phyloP scores from a whole-genome alignment of 352 stramenopile genomes.

The Ophiocytium majus region DNA sequence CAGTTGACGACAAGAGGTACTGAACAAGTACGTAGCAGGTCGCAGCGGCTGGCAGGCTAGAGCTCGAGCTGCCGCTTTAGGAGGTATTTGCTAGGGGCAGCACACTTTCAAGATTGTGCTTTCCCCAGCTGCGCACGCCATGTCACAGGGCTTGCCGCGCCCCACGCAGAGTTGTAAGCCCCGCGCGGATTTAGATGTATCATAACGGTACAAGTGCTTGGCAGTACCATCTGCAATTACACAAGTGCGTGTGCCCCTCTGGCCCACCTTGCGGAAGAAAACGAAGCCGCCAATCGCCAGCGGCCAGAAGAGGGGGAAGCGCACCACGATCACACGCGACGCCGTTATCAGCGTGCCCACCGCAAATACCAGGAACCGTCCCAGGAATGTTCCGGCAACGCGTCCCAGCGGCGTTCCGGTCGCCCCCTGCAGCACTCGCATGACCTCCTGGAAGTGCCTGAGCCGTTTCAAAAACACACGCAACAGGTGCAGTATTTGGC shows the following conservation, averaged over 20 bases:
- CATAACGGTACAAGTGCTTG: not conserved
- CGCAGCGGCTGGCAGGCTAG: too few relatives aligned
- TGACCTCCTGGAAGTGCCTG: not conserved
- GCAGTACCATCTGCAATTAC: not conserved
- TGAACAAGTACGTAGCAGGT: too few relatives aligned
- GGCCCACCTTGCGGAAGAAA: slow-evolving; percentile 11
- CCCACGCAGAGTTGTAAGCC: not conserved
- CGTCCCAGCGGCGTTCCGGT: not conserved
- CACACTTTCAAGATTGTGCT: too few relatives aligned
- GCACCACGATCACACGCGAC: slow-evolving; percentile 10
- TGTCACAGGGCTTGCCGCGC: not conserved
- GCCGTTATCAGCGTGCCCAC: not conserved
- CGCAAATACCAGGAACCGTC: not conserved
- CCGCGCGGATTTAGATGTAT: too few relatives aligned
- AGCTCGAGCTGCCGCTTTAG: too few relatives aligned
- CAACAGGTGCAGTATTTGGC: too few relatives aligned
- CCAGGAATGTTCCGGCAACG: not conserved
- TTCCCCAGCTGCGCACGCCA: slow-evolving; percentile 4
- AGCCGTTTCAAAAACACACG: too few relatives aligned
- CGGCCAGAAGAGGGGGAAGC: slow-evolving; percentile 26
- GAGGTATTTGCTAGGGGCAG: too few relatives aligned
- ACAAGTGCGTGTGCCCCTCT: not conserved
- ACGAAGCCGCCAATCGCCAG: slow-evolving; percentile 22
- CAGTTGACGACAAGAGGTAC: too few relatives aligned
- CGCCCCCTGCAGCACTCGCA: not conserved